A percentile compares a stretch with the other conserved stretches of the same genome.
Evolutionary conservation across 139 green algal species (phyloP).

Genomic region (Haematococcus lacustris): DNA sequence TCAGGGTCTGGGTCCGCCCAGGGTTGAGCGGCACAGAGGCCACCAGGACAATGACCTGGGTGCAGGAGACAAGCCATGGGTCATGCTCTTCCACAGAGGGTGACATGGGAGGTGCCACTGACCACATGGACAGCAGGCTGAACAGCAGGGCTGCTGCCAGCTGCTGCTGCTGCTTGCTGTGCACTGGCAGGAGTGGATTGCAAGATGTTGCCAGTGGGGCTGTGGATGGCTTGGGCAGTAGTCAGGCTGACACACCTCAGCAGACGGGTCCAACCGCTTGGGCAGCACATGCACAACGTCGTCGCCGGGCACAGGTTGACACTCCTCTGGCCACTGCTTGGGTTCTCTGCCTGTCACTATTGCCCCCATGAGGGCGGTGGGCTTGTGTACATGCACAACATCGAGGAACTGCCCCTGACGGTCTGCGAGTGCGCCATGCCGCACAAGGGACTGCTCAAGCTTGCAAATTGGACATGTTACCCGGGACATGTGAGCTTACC

Average conservation of each 20-base stretch:
- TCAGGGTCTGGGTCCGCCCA: conserved; percentile 25
- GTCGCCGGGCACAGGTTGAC: conserved; percentile 18
- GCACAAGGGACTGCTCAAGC: neutral
- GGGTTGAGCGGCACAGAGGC: conserved; percentile 19
- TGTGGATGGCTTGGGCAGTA: neutral
- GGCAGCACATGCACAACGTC: conserved; percentile 35
- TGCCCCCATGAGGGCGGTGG: conserved; percentile 23
- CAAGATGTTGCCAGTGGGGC: neutral
- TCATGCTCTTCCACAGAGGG: neutral
- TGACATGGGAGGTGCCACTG: neutral
- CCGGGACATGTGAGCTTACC: conserved; percentile 5
- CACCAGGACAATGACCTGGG: conserved; percentile 28
- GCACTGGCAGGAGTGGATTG: neutral
- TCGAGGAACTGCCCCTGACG: conserved; percentile 20
- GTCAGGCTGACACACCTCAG: conserved; percentile 10
- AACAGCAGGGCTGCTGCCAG: neutral
- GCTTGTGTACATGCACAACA: conserved; percentile 27
- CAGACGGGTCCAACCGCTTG: conserved; percentile 23
- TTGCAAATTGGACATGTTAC: neutral
- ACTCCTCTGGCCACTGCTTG: conserved; percentile 19
- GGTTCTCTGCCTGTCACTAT: conserved; percentile 20
- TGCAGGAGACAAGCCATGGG: neutral
- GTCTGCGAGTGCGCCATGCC: conserved; percentile 1
- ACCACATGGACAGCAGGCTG: neutral
- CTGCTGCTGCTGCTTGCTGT: neutral